These are phyloP conservation scores for Cochlearia excelsa DNA, from an alignment of 345 rosid species.

Conservation along the genomic window DNA sequence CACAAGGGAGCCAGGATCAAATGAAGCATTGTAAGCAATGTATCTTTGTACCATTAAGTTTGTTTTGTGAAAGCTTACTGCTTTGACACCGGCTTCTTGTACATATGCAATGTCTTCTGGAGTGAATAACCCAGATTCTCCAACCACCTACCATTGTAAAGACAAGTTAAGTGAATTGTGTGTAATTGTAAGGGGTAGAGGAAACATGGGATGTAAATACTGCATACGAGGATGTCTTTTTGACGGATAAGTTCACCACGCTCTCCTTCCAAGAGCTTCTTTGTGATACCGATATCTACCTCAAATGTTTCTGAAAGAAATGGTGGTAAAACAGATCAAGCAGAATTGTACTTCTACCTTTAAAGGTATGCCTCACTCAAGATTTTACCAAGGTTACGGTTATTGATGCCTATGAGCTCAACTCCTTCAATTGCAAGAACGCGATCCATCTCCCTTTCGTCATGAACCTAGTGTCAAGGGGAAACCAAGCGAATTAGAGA, in stretches of 20 bases:
- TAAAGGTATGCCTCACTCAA: conserved; percentile 8
- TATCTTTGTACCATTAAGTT: not conserved
- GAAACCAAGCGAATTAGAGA: conserved; percentile 4
- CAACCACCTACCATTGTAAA: conserved; percentile 60
- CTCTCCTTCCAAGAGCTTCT: conserved; percentile 80
- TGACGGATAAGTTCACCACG: conserved; percentile 66
- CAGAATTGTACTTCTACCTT: conserved; percentile 2
- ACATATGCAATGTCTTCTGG: conserved; percentile 76
- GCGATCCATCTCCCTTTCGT: conserved; percentile 93
- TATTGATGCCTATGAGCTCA: conserved; percentile 85
- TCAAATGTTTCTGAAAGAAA: conserved; percentile 67
- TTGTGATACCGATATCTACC: conserved; percentile 81
- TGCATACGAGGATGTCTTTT: conserved; percentile 76
- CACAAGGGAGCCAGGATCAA: not conserved
- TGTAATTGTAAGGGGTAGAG: not conserved
- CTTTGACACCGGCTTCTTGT: conserved; percentile 92
- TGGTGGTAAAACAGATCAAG: conserved; percentile 9
- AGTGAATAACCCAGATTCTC: conserved; percentile 87
- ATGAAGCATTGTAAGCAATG: conserved; percentile 10
- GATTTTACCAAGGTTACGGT: conserved; percentile 74
- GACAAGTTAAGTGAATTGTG: conserved; percentile 15
- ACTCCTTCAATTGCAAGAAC: conserved; percentile 91
- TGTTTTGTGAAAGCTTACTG: conserved; percentile 49
- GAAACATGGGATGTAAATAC: not conserved
- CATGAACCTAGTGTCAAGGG: conserved; percentile 60